Evolutionary conservation across 257 asterid genomes (phyloP).

Genomic region (Solanum appendiculatum): DNA sequence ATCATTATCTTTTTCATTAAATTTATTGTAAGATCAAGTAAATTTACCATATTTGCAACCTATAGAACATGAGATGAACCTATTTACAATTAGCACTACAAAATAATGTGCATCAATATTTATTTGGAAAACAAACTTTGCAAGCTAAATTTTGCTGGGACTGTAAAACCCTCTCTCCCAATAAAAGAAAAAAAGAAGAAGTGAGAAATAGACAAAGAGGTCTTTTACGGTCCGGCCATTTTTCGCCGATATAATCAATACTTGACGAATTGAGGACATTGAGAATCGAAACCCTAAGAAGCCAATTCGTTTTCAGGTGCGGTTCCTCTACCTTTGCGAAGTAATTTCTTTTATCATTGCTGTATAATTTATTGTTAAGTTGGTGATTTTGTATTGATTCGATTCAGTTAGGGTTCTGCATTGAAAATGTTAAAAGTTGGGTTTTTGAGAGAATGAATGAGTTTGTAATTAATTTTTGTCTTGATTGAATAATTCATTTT

Average conservation of each 20-base stretch:
- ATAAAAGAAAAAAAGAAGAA: background rate
- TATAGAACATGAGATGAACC: background rate
- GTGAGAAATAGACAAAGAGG: background rate
- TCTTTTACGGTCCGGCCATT: background rate
- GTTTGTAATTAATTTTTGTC: background rate
- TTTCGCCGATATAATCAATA: background rate
- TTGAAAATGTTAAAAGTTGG: background rate
- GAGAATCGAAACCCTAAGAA: background rate
- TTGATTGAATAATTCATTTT: background rate
- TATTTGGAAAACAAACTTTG: background rate
- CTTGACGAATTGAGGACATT: background rate
- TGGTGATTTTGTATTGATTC: background rate
- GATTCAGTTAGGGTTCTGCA: background rate
- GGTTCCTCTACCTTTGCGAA: background rate
- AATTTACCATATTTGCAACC: background rate
- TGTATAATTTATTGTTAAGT: background rate
- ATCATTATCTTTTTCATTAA: background rate
- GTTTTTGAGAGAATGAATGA: background rate
- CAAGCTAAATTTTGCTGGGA: background rate
- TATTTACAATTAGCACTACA: too few relatives aligned
- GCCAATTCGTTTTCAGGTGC: background rate
- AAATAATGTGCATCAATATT: background rate
- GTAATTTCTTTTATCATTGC: background rate
- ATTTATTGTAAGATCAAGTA: background rate
- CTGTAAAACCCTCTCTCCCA: background rate